Evolutionary conservation across 805 yeast species (phyloP), one percentile per base, ranked within the genome.

Genomic region (Kazachstania kunashirensis): DNA sequence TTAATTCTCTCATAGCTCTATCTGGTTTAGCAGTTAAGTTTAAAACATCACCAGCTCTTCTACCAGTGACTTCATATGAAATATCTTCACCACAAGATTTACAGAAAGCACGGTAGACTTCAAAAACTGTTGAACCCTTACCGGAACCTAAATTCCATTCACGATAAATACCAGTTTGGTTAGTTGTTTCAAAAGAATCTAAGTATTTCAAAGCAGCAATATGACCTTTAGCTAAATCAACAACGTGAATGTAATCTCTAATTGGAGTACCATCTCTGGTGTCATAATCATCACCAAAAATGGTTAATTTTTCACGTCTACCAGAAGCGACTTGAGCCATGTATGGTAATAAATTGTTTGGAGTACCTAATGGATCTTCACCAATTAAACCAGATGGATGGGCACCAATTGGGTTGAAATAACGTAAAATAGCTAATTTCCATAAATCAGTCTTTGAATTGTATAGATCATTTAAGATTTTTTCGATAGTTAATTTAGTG

Each of bases 61-160:
- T 72, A 5, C 71, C 76, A 25, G 66, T 72, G n/a, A 81, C 66
- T 45, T 75, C 78, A 49, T 67, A 75, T 5, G 86, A 81, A 36
- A 83, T 66, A 24, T 71, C 66, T 31, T 68, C 63, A 26, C 85
- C 85, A 6, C 75, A 77, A 9, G 81, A 81, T 35, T 67, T 66
- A 49, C 74, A 67, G 56, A 82, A 83, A 1, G 82, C 77, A 37
- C 69, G 53, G 50, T 75, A 69, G 29, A 83, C 77, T 47, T 83
- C 86, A 39, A 80, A 65, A 5, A 83, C 94, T 1, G 89, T 79
- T 9, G 78, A 66, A n/a, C 94, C 94, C 18, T 63, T 71, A 21
- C 94, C 94, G 11, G 88, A 75, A 29, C 94, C 94, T 39, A 83
- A 68, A 53, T 83, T 83, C 92, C 92, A 83, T 54, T 75, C 89